Evolutionary conservation across 768 basidiomycete genomes (phyloP).

Genomic region (Wakefieldia striispora): DNA sequence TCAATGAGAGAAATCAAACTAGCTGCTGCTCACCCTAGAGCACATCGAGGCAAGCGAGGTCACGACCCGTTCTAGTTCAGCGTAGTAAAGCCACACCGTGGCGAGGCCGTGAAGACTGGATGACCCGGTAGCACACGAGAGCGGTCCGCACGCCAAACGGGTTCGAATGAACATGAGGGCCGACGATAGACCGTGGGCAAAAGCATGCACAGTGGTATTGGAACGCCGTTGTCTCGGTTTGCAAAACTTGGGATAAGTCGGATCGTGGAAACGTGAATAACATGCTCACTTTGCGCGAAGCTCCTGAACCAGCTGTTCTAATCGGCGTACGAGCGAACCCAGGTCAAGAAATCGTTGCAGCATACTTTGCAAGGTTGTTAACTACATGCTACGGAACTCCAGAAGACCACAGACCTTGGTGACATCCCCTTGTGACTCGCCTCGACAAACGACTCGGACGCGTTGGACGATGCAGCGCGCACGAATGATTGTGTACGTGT

Average conservation of each 20-base stretch:
- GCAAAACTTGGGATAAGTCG: conserved; percentile 5
- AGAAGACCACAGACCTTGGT: conserved; percentile 44
- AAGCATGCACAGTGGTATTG: conserved; percentile 60
- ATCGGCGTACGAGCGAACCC: conserved; percentile 63
- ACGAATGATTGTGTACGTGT: conserved; percentile 52
- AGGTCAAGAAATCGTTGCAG: conserved; percentile 62
- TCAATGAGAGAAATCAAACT: background rate
- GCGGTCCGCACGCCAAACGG: conserved; percentile 40
- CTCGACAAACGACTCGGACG: conserved; percentile 45
- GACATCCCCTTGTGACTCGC: conserved; percentile 57
- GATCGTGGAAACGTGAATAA: background rate
- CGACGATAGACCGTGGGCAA: conserved; percentile 62
- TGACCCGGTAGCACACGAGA: conserved; percentile 26
- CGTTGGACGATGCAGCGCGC: conserved; percentile 36
- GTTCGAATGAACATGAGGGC: conserved; percentile 52
- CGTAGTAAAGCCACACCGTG: conserved; percentile 51
- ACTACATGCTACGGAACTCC: background rate
- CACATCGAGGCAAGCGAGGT: conserved; percentile 56
- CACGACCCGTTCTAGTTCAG: conserved; percentile 46
- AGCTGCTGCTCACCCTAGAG: conserved; percentile 46
- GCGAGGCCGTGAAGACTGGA: conserved; percentile 31
- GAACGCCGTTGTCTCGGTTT: conserved; percentile 41
- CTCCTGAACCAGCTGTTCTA: conserved; percentile 51
- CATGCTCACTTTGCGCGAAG: conserved; percentile 49
- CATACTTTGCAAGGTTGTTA: conserved; percentile 39